Base-by-base conservation (phyloP, 257 asterid species). In the Solanum rostratum region DNA sequence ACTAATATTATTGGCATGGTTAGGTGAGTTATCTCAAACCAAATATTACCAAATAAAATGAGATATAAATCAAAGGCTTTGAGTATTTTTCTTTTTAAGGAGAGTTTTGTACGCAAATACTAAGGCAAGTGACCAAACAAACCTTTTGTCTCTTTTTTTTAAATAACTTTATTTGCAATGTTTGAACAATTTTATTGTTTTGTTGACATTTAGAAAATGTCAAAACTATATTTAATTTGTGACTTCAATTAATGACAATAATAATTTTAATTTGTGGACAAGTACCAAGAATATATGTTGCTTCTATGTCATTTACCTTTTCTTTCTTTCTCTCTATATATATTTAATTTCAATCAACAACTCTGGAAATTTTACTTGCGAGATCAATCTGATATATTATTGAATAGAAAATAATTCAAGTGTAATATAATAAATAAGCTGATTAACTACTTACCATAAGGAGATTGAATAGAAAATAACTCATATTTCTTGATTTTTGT, bases 1-100 rank as follows among this genome's bases (percentile, higher is more conserved):
- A 91, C 97, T 88, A 94, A 92, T 88, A 60, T 57, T 88, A 62
- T 73, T 29, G 81, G 88, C 79, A 85, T 87, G 89, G 94, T 95
- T 92, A 66, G 97, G 96, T 93, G 93, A 86, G 86, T 79, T 57
- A 85, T 89, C 91, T 71, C 66, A 83, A 84, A 92, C 92, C 87
- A 86, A 89, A 73, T 60, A 86, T 86, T 84, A 86, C 86, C 87
- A 87, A 88, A 87, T 84, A 45, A 84, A 84, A 37, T 85, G 63
- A 81, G 8, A 84, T 24, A 45, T 22, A 45, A 22, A 50, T 81
- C 76, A 24, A 60, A 81, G 45, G 46, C 41, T 59, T 30, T 60
- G 5, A 22, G 19, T 37, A 14, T 15, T 18, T 59, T 49, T n/a
- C n/a, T n/a, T 13, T 76, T 46, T 73, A 49, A 76, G 45, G 27